Base-by-base conservation (phyloP, 2,329 filamentous ascomycete genomes). In the Fusarium udum region DNA sequence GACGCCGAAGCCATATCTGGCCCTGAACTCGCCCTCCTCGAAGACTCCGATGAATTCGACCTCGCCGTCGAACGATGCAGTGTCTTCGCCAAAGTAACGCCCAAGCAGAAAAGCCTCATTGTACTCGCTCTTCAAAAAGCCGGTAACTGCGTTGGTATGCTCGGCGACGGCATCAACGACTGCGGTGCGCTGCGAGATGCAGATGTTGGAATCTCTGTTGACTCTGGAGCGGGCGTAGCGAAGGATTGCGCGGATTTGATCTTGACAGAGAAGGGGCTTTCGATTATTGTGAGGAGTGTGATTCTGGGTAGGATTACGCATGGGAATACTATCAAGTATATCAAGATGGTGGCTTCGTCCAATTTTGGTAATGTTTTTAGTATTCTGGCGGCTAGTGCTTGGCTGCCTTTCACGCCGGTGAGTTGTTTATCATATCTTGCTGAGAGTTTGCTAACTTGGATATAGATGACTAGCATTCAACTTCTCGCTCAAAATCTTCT, bases 231-330 rank as follows among this genome's bases (percentile, higher is more conserved):
- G 7, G 59, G 59, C 0, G 59, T 61, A 0, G 59, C 59, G 1
- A 61, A 61, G 14, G 59, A 61, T 18, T 61, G 59, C 22, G 59
- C 59, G 15, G 59, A 61, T 31, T 37, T 61, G 49, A 61, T 61
- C 16, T 7, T 61, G 20, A 61, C 59, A 8, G 59, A 61, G 49
- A 61, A 61, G 37, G 59, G 59, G 1, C 12, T 61, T 0, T 61
- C 59, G 2, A 61, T 61, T 5, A 57, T 61, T 31, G 59, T 61
- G 4, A 3, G 4, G 36, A 61, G 59, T 43, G 49, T 61, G 6
- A 13, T 61, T 15, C 0, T 61, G 11, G 59, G 59, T 4, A 42
- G 59, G 0, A 57, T 61, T 6, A 61, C 59, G 6, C 59, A 61
- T 37, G 49, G 59, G 1, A 61, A 61, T 18, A 61, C 59, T 13